Evolutionary conservation across 345 rosid genomes (phyloP), one percentile per base, ranked within the genome.

Genomic region (Kandelia obovata): DNA sequence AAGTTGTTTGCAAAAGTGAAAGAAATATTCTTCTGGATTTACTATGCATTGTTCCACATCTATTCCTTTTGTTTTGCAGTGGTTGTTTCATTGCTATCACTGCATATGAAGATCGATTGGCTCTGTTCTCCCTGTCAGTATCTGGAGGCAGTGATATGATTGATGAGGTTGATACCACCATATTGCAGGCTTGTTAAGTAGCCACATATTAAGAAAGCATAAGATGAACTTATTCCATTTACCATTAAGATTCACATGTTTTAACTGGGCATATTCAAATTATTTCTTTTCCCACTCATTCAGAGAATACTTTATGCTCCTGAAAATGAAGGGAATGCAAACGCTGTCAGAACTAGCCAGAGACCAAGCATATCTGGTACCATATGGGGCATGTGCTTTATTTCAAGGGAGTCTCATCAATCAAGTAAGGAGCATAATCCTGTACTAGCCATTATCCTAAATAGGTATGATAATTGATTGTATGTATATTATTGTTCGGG

Each of bases 311-410:
- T 61, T 67, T 92, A 86, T 86, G 92, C 99, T 74, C 80, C 92
- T 71, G 96, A 88, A 73, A 81, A 73, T 65, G 87, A 86, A 68
- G 85, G 70, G 60, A 80, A 79, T 71, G 65, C 78, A 63, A 68
- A 57, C 77, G 31, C 69, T 70, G 68, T 82, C 53, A 80, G 80
- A 83, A 81, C 73, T 76, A 35, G 58, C 46, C 85, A 71, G 47
- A 81, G 73, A 71, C 68, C 69, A 32, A 70, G 51, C 69, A 75
- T 86, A 74, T 72, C 81, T 76, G 98, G 99, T 73, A 87, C 98
- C 74, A 90, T 95, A 76, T 95, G 99, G 99, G 88, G 98, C 89
- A 88, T 95, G 91, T 90, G 98, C 83, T 95, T 95, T 82, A 83
- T 95, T 75, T 87, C 98, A 68, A 80, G 73, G 62, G 75, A 75